Base-by-base conservation (phyloP, 345 rosid genomes). In the Syzygium jambos region DNA sequence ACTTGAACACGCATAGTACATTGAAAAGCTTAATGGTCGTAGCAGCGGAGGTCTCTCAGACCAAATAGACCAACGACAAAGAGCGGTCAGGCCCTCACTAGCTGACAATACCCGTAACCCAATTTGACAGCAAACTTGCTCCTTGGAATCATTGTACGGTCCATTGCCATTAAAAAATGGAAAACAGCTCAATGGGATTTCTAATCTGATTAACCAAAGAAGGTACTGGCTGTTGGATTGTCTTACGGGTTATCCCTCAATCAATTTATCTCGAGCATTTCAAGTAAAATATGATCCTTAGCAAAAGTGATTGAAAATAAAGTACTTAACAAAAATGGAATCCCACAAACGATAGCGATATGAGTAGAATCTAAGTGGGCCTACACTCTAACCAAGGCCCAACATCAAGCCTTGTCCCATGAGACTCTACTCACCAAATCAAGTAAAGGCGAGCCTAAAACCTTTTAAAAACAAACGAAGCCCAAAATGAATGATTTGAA, bases 11-110 rank as follows among this genome's bases (percentile, higher is more conserved):
- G 65, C 25, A 25, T 11, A 59, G 15, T 11, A 59, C 29, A 27
- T 5, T 6, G 13, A 59, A 59, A 59, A 59, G 7, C 0, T 2
- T 59, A 27, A 5, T 27, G 16, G 16, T 0, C 1, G 7, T 27
- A 59, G 7, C 0, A n/a, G 5, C 16, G 8, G 7, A 11, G 78
- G 11, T 65, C 78, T 30, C 2, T 2, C 5, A 65, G 78, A 65
- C 2, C 1, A 23, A 68, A 30, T 30, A 65, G 12, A 34, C 3
- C 2, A 23, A 68, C 78, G 23, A 16, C 7, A 34, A 63, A 63
- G 43, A 68, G 12, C 3, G 0, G 3, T 30, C 6, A 5, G 23
- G 9, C 46, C 41, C 43, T 34, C 23, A 16, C 22, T 30, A 68
- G 6, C 0, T 9, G 23, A 68, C 22, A 68, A 10, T 30, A 68